Evolutionary conservation across 805 yeast genomes (phyloP).

Genomic region (Kockiozyma suomiensis): DNA sequence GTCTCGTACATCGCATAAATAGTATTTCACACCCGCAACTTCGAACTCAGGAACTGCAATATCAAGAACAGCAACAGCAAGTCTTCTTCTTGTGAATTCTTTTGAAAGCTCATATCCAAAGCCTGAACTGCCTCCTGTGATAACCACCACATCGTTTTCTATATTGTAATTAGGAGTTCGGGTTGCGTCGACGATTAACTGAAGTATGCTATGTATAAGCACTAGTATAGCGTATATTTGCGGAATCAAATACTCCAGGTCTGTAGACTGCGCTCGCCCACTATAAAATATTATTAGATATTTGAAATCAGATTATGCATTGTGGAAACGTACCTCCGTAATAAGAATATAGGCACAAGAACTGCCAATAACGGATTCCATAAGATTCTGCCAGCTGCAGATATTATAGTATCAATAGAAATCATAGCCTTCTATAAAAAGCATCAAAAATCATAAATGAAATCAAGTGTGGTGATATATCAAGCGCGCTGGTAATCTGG

Average conservation of each 20-base stretch:
- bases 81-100: conserved; percentile 47
- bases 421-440: neutral
- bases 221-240: conserved; percentile 22
- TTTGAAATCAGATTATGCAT: neutral
- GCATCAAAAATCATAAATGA: neutral
- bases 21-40: conserved; percentile 54
- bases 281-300: neutral
- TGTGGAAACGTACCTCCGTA: neutral
- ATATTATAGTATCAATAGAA: conserved; percentile 4
- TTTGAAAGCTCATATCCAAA: conserved; percentile 68
- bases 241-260: conserved; percentile 8
- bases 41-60: conserved; percentile 43
- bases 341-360: neutral
- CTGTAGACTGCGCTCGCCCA: neutral
- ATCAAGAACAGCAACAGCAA: conserved; percentile 70
- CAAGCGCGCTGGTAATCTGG: no score
- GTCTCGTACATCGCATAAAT: conserved; percentile 70
- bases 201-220: conserved; percentile 11
- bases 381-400: neutral
- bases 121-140: conserved; percentile 87
- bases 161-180: neutral
- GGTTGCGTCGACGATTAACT: neutral
- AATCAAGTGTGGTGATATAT: neutral
- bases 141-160: conserved; percentile 59
- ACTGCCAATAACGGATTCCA: neutral